Base-by-base conservation (phyloP, 768 basidiomycete genomes). In the Xerocomus spinulosus region DNA sequence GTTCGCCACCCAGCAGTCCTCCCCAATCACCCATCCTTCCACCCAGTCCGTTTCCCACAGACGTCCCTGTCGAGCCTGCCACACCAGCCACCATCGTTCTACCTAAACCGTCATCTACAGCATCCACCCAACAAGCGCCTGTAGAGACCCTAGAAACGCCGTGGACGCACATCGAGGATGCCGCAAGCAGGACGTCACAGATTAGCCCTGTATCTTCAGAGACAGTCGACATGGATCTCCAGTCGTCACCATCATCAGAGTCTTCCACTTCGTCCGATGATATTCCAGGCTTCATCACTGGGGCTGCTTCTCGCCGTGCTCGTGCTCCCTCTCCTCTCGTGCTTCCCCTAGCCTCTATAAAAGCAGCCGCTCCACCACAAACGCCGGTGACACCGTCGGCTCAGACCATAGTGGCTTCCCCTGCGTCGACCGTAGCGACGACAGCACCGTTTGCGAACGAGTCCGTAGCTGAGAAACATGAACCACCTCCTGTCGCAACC, bases 1-100 rank as follows among this genome's bases (percentile, higher is more conserved):
- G 76, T 53, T 79, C 79, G 7, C 60, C 72, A 7, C 53, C 67
- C 15, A 72, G 68, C 50, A 71, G 71, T 9, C 70, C 72, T 29
- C 51, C 64, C 36, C 64, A 54, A 26, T 54, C 63, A 4, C 62
- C 57, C 5, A 29, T 49, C 25, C 42, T 6, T n/a, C 33, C 44
- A 1, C 51, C 14, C 33, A 42, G 29, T 25, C 38, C 53, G 18
- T 40, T 44, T 13, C 41, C 48, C 35, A 29, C 44, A 26, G 44
- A 39, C 6, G 37, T 46, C 8, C 46, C 39, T 9, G 28, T 34
- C 21, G 56, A 49, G 1, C 52, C 57, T 24, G 39, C 23, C 5
- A 40, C 49, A 13, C 53, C 47, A 28, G 15, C 51, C 9, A 20
- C 39, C 14, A n/a, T 38, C 25, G 32, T 50, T 26, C 29, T 34